Evolutionary conservation across 164 flowering plant species (phyloP), one percentile per base, ranked within the genome.

Genomic region (Vitis cinerea): DNA sequence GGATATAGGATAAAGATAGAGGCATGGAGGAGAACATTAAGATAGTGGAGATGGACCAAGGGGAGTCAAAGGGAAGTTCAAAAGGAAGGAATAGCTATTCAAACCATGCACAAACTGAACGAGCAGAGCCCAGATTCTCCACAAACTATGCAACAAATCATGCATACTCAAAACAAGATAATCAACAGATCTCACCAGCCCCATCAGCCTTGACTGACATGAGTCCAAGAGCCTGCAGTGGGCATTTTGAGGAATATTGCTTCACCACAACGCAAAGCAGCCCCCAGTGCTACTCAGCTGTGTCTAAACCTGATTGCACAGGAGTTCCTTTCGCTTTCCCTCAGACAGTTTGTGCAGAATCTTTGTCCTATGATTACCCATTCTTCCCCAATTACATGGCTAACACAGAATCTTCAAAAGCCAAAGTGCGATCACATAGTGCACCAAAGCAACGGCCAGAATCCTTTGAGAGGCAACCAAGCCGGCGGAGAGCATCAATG

Each of bases 351-450:
- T 87, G 85, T 59, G 87, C 88, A 63, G 94, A 88, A 37, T 78
- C 92, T 3, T 14, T 84, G 60, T 81, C 85, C 47, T 79, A 85
- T 57, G 93, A 94, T 31, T 81, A 84, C 71, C 77, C 89, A 8
- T 81, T 86, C 66, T 88, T 68, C 73, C 99, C 99, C n/a, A 87
- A 79, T 69, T 95, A 95, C 77, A 95, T 95, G 99, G 97, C 98
- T 13, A 91, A 95, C 68, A 95, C 99, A 1, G 78, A 93, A 72
- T 95, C 99, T 7, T 95, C 94, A 1, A 81, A 75, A 66, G 99
- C 99, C 13, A 95, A 93, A 75, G 91, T 70, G 1, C 71, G 99
- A 29, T 95, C 99, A 51, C 99, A 90, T 53, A 95, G 99, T 67
- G 97, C 99, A 9, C 99, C 99, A 11, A 95, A 88, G 78, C 89